Evolutionary conservation across 202 grass and related monocot genomes (phyloP).

Genomic region (Zoysia matrella): DNA sequence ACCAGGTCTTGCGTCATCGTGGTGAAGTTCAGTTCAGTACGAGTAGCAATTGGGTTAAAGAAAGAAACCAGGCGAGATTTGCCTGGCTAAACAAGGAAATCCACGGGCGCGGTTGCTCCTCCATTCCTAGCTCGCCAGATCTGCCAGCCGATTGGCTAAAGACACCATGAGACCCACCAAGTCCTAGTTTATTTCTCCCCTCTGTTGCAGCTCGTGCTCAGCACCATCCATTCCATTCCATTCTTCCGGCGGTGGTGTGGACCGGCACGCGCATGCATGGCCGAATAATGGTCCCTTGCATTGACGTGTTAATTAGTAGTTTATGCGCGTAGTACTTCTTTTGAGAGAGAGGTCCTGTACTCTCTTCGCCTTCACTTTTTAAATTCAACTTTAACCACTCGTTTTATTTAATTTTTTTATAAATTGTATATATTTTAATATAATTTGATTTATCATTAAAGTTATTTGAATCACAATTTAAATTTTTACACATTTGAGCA

Average conservation of each 20-base stretch:
- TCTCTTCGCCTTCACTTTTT: too few relatives aligned
- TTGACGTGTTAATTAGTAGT: background rate
- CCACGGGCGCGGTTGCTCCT: background rate
- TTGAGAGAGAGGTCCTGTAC: background rate
- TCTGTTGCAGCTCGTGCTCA: background rate
- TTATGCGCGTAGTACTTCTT: background rate
- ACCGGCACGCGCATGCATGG: background rate
- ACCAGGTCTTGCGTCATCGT: background rate
- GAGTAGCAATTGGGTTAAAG: background rate
- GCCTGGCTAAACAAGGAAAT: background rate
- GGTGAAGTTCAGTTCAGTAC: background rate
- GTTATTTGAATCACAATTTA: too few relatives aligned
- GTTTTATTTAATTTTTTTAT: too few relatives aligned
- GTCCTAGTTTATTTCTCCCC: constrained; percentile 4
- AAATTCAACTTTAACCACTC: too few relatives aligned
- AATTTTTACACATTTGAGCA: too few relatives aligned
- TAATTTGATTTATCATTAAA: too few relatives aligned
- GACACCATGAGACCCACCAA: background rate
- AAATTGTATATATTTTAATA: too few relatives aligned
- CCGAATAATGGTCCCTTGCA: background rate
- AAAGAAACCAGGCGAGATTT: background rate
- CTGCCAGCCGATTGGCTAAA: background rate
- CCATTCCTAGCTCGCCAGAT: background rate
- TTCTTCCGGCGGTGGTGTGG: background rate
- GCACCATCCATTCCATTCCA: background rate